Evolutionary conservation across 176 grass and related monocot species (phyloP).

Genomic region (Eragrostis curvula): DNA sequence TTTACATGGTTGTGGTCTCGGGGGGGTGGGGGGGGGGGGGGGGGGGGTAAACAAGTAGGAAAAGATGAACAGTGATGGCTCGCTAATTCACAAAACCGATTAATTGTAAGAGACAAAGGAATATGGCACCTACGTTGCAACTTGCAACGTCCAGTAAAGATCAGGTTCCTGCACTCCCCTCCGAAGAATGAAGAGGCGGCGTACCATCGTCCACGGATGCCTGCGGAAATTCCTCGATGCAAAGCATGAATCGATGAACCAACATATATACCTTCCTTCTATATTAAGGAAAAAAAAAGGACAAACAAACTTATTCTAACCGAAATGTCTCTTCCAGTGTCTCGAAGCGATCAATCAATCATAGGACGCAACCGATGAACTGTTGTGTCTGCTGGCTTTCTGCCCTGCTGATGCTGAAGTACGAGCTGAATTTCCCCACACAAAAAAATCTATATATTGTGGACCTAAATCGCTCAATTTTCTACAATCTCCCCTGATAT

Average conservation of each 20-base stretch:
- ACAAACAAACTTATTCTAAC: not conserved
- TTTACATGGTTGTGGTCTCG: not conserved
- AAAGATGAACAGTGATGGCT: not conserved
- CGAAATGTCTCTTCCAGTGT: conserved; percentile 1
- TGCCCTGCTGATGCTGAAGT: not conserved
- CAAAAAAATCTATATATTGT: too few relatives aligned
- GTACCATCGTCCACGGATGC: not conserved
- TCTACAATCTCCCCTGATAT: not conserved
- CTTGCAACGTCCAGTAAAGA: not conserved
- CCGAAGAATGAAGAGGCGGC: too few relatives aligned
- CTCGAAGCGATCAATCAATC: not conserved
- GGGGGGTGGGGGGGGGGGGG: too few relatives aligned
- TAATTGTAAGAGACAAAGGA: not conserved
- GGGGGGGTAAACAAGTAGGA: not conserved
- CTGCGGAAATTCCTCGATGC: not conserved
- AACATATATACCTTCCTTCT: not conserved
- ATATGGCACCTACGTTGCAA: not conserved
- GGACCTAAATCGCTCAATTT: not conserved
- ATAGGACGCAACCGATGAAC: conserved; percentile 5
- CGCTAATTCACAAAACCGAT: not conserved
- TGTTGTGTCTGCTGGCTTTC: conserved; percentile 24
- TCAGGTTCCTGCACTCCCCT: too few relatives aligned
- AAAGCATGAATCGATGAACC: too few relatives aligned
- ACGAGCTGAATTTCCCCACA: too few relatives aligned
- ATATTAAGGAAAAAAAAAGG: conserved; percentile 26